Base-by-base conservation (phyloP, 225 moss, liverwort and hornwort species). In the Physcomitrium patens region DNA sequence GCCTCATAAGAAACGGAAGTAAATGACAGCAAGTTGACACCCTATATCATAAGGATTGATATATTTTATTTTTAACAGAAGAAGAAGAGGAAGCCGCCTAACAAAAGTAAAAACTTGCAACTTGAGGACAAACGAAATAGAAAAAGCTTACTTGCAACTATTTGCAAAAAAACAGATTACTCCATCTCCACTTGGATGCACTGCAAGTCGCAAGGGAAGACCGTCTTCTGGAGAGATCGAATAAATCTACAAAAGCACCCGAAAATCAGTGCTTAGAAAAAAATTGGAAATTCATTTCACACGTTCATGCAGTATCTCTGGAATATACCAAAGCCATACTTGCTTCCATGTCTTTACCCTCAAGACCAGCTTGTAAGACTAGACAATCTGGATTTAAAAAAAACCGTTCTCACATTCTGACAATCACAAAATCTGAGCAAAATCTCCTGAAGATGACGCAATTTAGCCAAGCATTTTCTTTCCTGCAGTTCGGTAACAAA, bases 101-200 rank as follows among this genome's bases (percentile, higher is more conserved):
- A 37, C 4, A 37, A 4, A 1, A 37, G 31, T 37, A 37, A 37
- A 37, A 37, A 37, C 31, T 37, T 37, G 31, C 31, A 37, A 37
- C 7, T 37, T 37, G 7, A 37, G 31, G 31, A 37, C 31, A 37
- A 37, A 37, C 8, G n/a, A 63, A 41, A 41, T 31, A 64, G 41
- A 7, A 44, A 14, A 52, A 60, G 57, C 80, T 77, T 49, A 84
- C 89, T 79, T 84, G 86, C 86, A 91, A 56, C 75, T 71, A 16
- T 77, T 68, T 18, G 74, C 60, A 57, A 84, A 84, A 8, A 86
- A 74, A 73, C 86, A 63, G 22, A 91, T 63, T 60, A 82, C 83
- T 24, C 86, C 91, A 51, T 86, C 86, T 12, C 91, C 91, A 8
- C 76, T 73, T 43, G 91, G 91, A 52, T 91, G 88, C 64, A 91